Evolutionary conservation across 2,329 filamentous ascomycete genomes (phyloP), one percentile per base, ranked within the genome.

Genomic region (Talaromyces pinophilus): DNA sequence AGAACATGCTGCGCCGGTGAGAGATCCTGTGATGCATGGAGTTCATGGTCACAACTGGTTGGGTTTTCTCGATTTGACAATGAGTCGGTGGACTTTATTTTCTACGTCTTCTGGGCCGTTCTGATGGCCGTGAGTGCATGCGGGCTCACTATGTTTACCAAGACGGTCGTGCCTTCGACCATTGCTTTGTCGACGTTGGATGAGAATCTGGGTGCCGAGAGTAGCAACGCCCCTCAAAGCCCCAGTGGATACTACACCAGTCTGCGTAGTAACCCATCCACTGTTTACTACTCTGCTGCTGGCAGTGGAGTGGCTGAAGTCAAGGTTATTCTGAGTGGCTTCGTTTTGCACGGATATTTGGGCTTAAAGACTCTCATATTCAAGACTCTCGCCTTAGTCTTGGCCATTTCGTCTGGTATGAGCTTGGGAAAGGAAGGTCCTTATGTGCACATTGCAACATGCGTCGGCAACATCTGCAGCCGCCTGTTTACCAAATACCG

Each of bases 261-360:
- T 59, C 28, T 71, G 55, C 67, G 81, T 74, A 72, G 74, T 72
- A 68, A 77, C 0, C 86, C 90, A 2, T 91, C 92, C 0, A 96
- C 96, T 90, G 86, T 94, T 5, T 99, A 97, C 79, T 99, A 97
- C 77, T 93, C 95, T 7, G 95, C 94, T 67, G 94, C 94, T 50
- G 95, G 95, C 59, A 97, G 93, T 79, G 95, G 95, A 72, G 95
- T 99, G 13, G 95, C 95, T 6, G 95, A 99, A 80, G 94, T 98
- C 65, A 93, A 95, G 70, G 95, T 98, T 67, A 98, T 98, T 67
- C 86, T 98, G n/a, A 97, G 93, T 73, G 95, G 95, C 5, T 99
- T 98, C 74, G 94, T 99, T 64, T 83, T 99, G 64, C 95, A 98
- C 82, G 94, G 95, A 1, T 98, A 98, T 75, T 85, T 99, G 7